Evolutionary conservation across 176 grass and related monocot species (phyloP), one percentile per base, ranked within the genome.

Genomic region (Aegilops tauschii): DNA sequence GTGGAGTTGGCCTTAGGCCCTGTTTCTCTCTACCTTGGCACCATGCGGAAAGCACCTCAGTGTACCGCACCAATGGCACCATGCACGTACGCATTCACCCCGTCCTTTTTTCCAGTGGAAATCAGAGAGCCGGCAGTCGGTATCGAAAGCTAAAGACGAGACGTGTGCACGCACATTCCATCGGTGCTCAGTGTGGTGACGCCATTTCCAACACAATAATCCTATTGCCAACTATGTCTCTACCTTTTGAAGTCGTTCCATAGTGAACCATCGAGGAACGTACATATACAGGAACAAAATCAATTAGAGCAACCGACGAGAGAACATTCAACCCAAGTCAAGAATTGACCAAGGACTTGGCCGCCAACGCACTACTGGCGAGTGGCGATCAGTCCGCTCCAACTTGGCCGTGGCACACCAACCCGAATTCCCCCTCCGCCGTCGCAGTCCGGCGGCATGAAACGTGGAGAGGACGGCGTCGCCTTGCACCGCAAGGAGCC

Each of bases 401-500:
- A 37, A 7, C 36, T 37, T 37, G 3, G 36, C 36, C 36, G 59
- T 62, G 59, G 59, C 21, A 42, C 40, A 3, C 40, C 8, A 25
- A 1, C 25, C 63, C 4, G 14, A 7, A 16, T 0, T 6, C 14
- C 12, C 6, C 42, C 25, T 49, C 47, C 42, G 71, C 71, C 11
- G 71, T 73, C 70, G 70, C 76, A 25, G 25, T 29, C 58, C 56
- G 18, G 56, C 56, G 56, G 58, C 58, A 20, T 35, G 49, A 78
- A 61, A 78, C 76, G 42, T 40, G 82, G 5, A 9, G 85, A 25
- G 13, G 23, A 50, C 16, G 23, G 17, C 14, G 71, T 39, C 86
- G 14, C 0, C 88, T 83, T 90, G 88, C 65, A 17, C n/a, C 31
- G 1, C 88, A 90, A 90, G 88, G 83, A 71, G 76, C 79, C 72